Evolutionary conservation across 768 basidiomycete species (phyloP), one percentile per base, ranked within the genome.

Genomic region (Termitomyces sp.): DNA sequence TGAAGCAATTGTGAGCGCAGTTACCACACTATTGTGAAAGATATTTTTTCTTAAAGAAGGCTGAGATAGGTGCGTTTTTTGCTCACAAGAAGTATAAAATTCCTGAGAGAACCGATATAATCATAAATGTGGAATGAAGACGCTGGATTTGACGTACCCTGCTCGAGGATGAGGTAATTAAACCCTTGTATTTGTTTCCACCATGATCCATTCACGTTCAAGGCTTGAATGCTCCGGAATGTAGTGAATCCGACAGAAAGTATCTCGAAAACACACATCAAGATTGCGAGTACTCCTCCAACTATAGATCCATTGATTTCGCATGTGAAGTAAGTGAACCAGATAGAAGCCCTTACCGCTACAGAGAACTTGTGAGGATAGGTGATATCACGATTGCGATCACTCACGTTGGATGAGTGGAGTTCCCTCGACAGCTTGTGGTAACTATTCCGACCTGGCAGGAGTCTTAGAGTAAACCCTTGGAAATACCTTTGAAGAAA

Each of bases 221-320:
- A n/a, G 28, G 52, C 52, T 53, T 53, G 52, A n/a, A 53, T 30
- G n/a, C 28, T 28, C 36, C 52, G 52, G 38, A 53, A 53, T 12
- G 52, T 53, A 28, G 38, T 41, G 38, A 41, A 53, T 3, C 38
- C 52, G n/a, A 53, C 40, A 13, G 52, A 53, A 14, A 41, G 26
- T 28, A 53, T 30, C 26, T 53, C 51, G 5, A 40, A 53, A 53
- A n/a, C 26, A 53, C 51, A 53, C 51, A 53, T 53, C 51, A 53
- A 28, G 18, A 40, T 13, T 28, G 51, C 52, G 16, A 53, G 52
- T 28, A 53, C 38, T 18, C 52, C 52, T 12, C 38, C 52, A 28
- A 53, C 38, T 53, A n/a, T 10, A 5, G 5, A 41, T n/a, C 8
- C 3, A 41, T 53, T 28, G 5, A 28, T 2, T 40, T 41, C 52